A percentile compares a stretch with the other conserved stretches of the same genome.
Evolutionary conservation across 2,329 filamentous ascomycete species (phyloP).

Genomic region (Pseudopithomyces maydicus): DNA sequence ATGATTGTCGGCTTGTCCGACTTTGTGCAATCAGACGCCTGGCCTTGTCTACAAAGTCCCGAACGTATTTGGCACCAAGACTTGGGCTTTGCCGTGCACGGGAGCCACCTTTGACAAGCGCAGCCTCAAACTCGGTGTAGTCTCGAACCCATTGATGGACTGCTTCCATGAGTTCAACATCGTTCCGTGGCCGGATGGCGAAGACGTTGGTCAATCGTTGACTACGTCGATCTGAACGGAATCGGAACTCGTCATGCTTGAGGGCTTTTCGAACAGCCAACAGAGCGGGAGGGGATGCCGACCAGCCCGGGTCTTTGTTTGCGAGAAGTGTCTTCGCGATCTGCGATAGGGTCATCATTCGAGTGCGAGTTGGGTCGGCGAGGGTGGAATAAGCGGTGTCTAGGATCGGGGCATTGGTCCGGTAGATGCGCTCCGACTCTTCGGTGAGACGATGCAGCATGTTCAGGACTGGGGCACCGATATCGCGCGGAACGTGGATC

Average conservation of each 20-base stretch:
- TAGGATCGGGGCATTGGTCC: constrained; percentile 50
- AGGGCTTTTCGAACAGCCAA: constrained; percentile 75
- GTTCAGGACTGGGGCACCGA: constrained; percentile 51
- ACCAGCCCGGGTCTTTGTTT: constrained; percentile 21
- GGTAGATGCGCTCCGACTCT: constrained; percentile 54
- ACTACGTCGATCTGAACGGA: constrained; percentile 59
- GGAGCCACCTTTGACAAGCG: constrained; percentile 10
- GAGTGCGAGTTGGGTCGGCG: constrained; percentile 50
- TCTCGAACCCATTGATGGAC: constrained; percentile 60
- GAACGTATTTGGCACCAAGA: constrained; percentile 34
- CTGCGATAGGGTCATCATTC: constrained; percentile 54
- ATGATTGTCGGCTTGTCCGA: constrained; percentile 44
- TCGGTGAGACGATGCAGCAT: constrained; percentile 51
- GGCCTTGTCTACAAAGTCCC: constrained; percentile 49
- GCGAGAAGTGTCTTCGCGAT: constrained; percentile 52
- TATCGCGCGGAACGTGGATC: constrained; percentile 50
- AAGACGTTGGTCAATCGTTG: constrained; percentile 64
- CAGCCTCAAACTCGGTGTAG: constrained; percentile 56
- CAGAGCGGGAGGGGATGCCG: constrained; percentile 54
- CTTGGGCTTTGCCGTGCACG: background rate
- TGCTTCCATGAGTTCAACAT: constrained; percentile 58
- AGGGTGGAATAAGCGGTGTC: constrained; percentile 57
- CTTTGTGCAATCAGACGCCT: constrained; percentile 46
- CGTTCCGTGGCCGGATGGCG: constrained; percentile 62
- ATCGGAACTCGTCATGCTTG: constrained; percentile 63